A percentile compares a stretch with the other conserved stretches of the same genome.
phyloP scores from a whole-genome alignment of 2,329 filamentous ascomycete genomes.

The Fonsecaea multimorphosa region DNA sequence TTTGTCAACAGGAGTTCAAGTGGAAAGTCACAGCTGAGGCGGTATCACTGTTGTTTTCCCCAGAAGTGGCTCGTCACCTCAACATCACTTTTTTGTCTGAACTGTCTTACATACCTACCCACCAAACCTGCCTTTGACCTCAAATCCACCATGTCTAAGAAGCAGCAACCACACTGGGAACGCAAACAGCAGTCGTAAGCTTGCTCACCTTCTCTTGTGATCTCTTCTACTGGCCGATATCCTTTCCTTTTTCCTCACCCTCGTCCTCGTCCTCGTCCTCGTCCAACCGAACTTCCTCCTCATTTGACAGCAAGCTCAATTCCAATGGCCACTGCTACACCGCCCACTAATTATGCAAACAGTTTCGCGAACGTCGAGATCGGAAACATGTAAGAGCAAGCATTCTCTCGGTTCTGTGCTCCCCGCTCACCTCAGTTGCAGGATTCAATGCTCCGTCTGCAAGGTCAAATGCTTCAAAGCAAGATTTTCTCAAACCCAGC shows the following conservation, averaged over 20 bases:
- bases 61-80: background rate
- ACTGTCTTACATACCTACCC: background rate
- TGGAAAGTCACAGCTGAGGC: background rate
- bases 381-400: conserved; percentile 23
- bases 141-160: conserved; percentile 21
- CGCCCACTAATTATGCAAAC: conserved; percentile 7
- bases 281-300: background rate
- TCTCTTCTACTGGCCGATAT: background rate
- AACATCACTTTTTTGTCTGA: background rate
- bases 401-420: background rate
- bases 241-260: background rate
- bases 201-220: background rate
- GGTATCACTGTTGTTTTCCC: background rate
- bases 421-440: conserved; percentile 35
- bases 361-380: conserved; percentile 28
- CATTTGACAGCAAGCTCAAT: background rate
- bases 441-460: conserved; percentile 57
- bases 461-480: conserved; percentile 47
- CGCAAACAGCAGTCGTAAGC: conserved; percentile 32
- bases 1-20: background rate
- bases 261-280: too few relatives aligned
- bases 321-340: background rate
- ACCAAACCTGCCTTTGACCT: background rate
- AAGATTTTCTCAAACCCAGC: conserved; percentile 57
- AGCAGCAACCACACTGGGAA: conserved; percentile 30